Conservation (phyloP, 1,284 basidiomycete species). For the Phylloboletellus chloephorus region DNA sequence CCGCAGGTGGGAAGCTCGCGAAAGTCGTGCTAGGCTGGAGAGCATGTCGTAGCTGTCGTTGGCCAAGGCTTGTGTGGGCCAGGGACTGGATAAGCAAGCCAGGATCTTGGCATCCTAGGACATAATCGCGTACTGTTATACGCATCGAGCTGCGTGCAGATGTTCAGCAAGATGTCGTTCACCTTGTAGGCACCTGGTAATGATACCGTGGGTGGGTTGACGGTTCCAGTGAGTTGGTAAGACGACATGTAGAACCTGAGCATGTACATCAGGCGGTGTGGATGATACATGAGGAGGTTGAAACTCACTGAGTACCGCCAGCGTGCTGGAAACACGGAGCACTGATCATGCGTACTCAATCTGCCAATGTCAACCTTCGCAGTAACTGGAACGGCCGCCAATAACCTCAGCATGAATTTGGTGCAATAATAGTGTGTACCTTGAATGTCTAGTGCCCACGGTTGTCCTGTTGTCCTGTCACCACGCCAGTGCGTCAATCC, state of each 20-base stretch:
- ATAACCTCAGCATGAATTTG: too few relatives aligned
- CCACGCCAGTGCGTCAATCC: too few relatives aligned
- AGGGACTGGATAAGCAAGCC: background rate
- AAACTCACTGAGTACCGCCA: background rate
- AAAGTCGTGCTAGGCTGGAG: background rate
- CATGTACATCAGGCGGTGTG: background rate
- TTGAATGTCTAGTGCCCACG: too few relatives aligned
- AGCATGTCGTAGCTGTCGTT: background rate
- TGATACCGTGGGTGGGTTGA: background rate
- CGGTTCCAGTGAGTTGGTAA: too few relatives aligned
- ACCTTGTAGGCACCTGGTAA: background rate
- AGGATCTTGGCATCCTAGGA: background rate
- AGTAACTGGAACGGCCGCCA: too few relatives aligned
- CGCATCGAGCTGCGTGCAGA: background rate
- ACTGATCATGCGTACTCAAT: too few relatives aligned
- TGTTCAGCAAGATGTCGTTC: background rate
- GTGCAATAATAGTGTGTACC: too few relatives aligned
- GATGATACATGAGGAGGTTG: too few relatives aligned
- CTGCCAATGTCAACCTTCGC: too few relatives aligned
- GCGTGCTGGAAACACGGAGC: background rate
- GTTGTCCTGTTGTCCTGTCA: too few relatives aligned
- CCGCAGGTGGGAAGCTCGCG: background rate
- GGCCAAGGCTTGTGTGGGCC: background rate
- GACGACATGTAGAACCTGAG: too few relatives aligned
- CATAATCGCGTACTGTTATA: background rate